Percentiles rank a stretch among this genome's conserved stretches.
Evolutionary conservation across 2,329 filamentous ascomycete genomes (phyloP).

Genomic region (Stagonosporopsis vannaccii): DNA sequence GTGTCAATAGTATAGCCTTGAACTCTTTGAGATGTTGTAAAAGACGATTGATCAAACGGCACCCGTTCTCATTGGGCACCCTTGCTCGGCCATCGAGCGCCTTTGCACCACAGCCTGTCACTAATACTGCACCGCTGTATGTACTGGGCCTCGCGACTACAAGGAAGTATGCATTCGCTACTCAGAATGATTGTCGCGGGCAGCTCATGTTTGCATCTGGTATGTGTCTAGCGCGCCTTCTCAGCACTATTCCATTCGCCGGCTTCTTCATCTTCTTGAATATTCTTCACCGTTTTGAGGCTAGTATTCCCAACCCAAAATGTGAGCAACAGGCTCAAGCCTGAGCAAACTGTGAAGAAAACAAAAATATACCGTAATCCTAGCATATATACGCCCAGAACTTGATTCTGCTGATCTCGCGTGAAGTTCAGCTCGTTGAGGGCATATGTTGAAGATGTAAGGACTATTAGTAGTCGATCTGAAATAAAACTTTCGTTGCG

Average conservation of each 20-base stretch:
- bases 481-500: constrained; percentile 20
- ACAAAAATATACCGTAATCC: constrained; percentile 31
- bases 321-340: constrained; percentile 25
- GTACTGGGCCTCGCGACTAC: too few species aligned
- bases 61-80: too few species aligned
- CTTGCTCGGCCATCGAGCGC: too few species aligned
- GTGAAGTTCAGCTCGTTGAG: constrained; percentile 22
- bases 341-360: constrained; percentile 27
- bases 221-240: too few species aligned
- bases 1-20: too few species aligned
- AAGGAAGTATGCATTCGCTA: too few species aligned
- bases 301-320: constrained; percentile 32
- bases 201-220: too few species aligned
- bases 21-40: too few species aligned
- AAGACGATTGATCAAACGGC: too few species aligned
- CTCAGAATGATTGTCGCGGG: too few species aligned
- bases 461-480: constrained; percentile 17
- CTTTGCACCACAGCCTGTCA: too few species aligned
- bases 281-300: constrained; percentile 33
- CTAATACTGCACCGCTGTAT: too few species aligned
- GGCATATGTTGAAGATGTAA: constrained; percentile 33
- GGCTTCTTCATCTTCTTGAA: constrained; percentile 16
- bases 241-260: background rate
- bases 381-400: constrained; percentile 22
- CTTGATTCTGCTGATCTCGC: constrained; percentile 7